These are phyloP conservation scores for Globisporangium middletonii DNA, from an alignment of 352 stramenopile species.

Conservation along the genomic window DNA sequence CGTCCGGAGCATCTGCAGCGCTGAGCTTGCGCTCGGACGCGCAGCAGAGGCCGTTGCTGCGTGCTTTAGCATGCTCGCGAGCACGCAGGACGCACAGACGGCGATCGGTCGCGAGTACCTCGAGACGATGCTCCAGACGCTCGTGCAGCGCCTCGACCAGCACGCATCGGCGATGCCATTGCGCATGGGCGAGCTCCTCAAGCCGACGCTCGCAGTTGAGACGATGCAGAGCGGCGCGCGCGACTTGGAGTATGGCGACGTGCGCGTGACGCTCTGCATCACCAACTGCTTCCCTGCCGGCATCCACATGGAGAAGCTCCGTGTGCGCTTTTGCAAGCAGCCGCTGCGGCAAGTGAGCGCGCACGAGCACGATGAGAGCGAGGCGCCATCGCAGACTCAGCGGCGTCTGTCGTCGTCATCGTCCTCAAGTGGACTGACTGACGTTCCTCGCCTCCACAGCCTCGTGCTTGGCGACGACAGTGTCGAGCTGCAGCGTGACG, in stretches of 20 bases:
- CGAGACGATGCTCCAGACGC: slow-evolving; percentile 35
- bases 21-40: slow-evolving; percentile 47
- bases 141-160: slow-evolving; percentile 35
- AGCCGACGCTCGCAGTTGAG: slow-evolving; percentile 38
- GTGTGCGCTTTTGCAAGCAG: slow-evolving; percentile 29
- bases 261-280: slow-evolving; percentile 46
- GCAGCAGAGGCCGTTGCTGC: slow-evolving; percentile 45
- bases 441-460: slow-evolving; percentile 13
- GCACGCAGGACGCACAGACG: slow-evolving; percentile 39
- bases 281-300: slow-evolving; percentile 53
- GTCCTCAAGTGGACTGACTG: not conserved
- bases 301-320: slow-evolving; percentile 51
- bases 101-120: slow-evolving; percentile 43
- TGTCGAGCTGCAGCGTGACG: too few relatives aligned
- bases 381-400: not conserved
- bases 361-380: not conserved
- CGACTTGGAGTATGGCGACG: slow-evolving; percentile 44
- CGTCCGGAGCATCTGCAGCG: slow-evolving; percentile 46
- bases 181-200: slow-evolving; percentile 55
- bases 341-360: not conserved
- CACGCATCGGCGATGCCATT: slow-evolving; percentile 17
- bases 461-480: slow-evolving; percentile 14
- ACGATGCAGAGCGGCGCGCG: slow-evolving; percentile 39
- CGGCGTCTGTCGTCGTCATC: not conserved
- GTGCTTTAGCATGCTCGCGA: slow-evolving; percentile 59